Conservation (phyloP, 371 early-diverging fungal species). For the Mortierella polycephala region DNA sequence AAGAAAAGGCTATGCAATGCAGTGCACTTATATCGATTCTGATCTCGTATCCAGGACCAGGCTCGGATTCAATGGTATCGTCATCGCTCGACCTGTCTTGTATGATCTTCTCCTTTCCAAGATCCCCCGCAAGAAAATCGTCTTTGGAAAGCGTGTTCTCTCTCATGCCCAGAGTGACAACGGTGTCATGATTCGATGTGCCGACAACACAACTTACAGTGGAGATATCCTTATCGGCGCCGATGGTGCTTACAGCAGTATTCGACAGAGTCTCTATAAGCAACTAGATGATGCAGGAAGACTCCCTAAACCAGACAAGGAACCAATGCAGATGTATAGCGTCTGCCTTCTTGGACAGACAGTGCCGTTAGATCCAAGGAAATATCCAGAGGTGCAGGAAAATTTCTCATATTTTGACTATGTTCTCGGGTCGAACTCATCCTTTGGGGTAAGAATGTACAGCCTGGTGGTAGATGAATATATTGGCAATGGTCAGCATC, state of each 20-base stretch:
- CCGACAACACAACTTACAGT: constrained; percentile 4
- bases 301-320: constrained; percentile 4
- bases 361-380: constrained; percentile 3
- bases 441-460: too few relatives aligned
- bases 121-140: constrained; percentile 9
- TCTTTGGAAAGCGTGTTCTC: constrained; percentile 11
- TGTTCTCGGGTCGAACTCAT: too few relatives aligned
- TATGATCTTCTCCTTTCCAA: constrained; percentile 7
- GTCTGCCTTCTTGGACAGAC: constrained; percentile 31
- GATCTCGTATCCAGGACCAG: background rate
- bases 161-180: background rate
- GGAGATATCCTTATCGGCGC: constrained; percentile 37
- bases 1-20: too few relatives aligned
- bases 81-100: constrained; percentile 20
- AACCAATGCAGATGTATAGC: background rate
- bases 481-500: background rate
- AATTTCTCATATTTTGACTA: too few relatives aligned
- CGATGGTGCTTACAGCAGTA: constrained; percentile 25
- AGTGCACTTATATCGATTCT: too few relatives aligned
- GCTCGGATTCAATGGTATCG: background rate
- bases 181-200: constrained; percentile 16
- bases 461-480: too few relatives aligned
- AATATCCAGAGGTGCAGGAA: too few relatives aligned
- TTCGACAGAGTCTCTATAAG: constrained; percentile 22
- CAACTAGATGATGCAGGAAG: background rate